Conservation (phyloP, 1,284 basidiomycete species). For the Cutaneotrichosporon curvatum region DNA sequence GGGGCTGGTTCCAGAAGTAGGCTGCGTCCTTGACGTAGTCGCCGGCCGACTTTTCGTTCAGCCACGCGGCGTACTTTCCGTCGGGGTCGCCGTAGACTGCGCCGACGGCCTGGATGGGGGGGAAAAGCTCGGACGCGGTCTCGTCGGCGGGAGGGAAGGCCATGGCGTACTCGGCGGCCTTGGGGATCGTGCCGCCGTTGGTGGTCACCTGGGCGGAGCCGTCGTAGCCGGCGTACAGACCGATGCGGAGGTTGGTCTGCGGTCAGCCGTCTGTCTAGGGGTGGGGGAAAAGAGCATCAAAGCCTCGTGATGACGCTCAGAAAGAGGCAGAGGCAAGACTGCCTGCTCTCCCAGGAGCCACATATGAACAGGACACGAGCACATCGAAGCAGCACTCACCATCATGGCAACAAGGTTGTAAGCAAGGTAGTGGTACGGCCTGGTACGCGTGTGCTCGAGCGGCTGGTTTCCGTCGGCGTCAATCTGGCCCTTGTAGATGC, state of each 20-base stretch:
- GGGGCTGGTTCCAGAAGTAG: slow-evolving; percentile 22
- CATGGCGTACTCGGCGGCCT: slow-evolving; percentile 32
- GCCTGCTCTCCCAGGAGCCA: too few species aligned
- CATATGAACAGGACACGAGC: too few species aligned
- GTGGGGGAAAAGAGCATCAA: too few species aligned
- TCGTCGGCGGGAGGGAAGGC: slow-evolving; percentile 7
- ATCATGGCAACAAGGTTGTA: slow-evolving; percentile 37
- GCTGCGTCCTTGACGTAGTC: slow-evolving; percentile 22
- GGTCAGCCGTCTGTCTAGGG: slow-evolving; percentile 1
- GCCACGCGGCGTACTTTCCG: slow-evolving; percentile 24
- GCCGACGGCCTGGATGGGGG: slow-evolving; percentile 22
- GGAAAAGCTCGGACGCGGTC: slow-evolving; percentile 14
- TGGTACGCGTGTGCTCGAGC: slow-evolving; percentile 28
- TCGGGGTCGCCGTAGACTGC: slow-evolving; percentile 31
- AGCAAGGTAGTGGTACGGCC: slow-evolving; percentile 38
- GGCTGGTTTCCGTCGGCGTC: slow-evolving; percentile 30
- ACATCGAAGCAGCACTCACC: background rate
- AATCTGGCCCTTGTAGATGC: slow-evolving; percentile 28
- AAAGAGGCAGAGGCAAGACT: too few species aligned
- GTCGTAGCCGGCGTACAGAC: slow-evolving; percentile 14
- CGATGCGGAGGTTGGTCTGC: slow-evolving; percentile 3
- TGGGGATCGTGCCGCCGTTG: slow-evolving; percentile 22
- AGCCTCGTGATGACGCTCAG: too few species aligned
- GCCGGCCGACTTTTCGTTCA: slow-evolving; percentile 17
- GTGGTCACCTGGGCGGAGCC: slow-evolving; percentile 22